Percentiles rank a stretch among this genome's conserved stretches.
Evolutionary conservation across 192 early-diverging fungal genomes (phyloP).

Genomic region (Podila clonocystis): DNA sequence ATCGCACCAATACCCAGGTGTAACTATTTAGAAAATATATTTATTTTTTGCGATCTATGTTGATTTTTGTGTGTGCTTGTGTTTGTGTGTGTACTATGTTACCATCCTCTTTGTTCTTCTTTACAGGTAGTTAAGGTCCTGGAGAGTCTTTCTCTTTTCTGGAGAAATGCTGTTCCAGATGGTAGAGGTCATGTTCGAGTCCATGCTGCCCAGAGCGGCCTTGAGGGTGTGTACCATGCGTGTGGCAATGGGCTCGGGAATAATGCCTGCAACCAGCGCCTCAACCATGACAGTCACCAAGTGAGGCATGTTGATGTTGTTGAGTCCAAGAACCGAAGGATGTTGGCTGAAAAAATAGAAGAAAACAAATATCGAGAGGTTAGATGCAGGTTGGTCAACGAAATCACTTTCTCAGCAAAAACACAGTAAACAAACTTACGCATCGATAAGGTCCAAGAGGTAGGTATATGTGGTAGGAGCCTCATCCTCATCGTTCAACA

Average conservation of each 20-base stretch:
- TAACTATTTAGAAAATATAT: background rate
- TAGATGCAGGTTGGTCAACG: background rate
- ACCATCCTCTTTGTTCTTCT: background rate
- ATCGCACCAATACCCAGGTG: background rate
- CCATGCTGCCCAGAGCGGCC: constrained; percentile 55
- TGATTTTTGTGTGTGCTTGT: background rate
- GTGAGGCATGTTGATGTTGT: constrained; percentile 66
- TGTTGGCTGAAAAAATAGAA: constrained; percentile 54
- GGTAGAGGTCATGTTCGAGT: constrained; percentile 56
- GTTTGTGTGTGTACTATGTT: background rate
- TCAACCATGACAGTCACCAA: constrained; percentile 67
- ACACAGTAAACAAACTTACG: constrained; percentile 36
- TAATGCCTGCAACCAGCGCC: constrained; percentile 64
- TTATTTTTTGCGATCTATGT: background rate
- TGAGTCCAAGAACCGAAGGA: constrained; percentile 65
- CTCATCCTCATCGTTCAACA: constrained; percentile 91
- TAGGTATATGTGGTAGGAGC: constrained; percentile 79
- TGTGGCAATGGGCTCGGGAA: constrained; percentile 52
- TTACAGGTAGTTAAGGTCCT: constrained; percentile 53
- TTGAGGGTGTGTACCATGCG: constrained; percentile 67
- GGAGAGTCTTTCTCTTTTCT: constrained; percentile 61
- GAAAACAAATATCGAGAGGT: background rate
- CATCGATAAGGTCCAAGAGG: constrained; percentile 74
- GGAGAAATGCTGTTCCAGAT: constrained; percentile 67
- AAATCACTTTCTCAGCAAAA: background rate